Evolutionary conservation across 352 stramenopile genomes (phyloP).

Genomic region (Globisporangium nunn): DNA sequence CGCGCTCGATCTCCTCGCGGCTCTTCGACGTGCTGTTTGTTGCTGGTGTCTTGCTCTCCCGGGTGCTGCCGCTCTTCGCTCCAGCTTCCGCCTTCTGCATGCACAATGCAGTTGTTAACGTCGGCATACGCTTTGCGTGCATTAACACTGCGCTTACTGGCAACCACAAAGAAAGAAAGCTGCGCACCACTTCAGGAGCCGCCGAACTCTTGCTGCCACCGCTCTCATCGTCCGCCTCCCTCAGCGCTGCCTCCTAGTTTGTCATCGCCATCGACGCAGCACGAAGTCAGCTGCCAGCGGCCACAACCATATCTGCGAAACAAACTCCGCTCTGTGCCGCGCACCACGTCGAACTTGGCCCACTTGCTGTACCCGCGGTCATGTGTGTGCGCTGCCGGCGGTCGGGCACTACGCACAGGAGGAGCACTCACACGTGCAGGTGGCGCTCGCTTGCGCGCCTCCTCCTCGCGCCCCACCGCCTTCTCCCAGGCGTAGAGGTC

Average conservation of each 20-base stretch:
- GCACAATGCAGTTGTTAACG: not conserved
- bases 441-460: slow-evolving; percentile 18
- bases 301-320: no score
- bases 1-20: slow-evolving; percentile 68
- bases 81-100: not conserved
- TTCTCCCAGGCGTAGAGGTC: slow-evolving; percentile 81
- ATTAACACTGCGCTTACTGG: no score
- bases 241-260: slow-evolving; percentile 36
- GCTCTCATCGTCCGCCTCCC: slow-evolving; percentile 26
- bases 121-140: no score
- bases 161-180: not conserved
- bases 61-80: not conserved
- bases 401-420: slow-evolving; percentile 10
- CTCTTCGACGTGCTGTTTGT: slow-evolving; percentile 11
- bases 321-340: not conserved
- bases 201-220: not conserved
- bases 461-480: slow-evolving; percentile 49
- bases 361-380: slow-evolving; percentile 89
- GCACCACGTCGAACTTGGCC: slow-evolving; percentile 85
- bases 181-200: not conserved
- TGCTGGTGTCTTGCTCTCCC: not conserved
- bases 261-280: not conserved
- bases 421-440: slow-evolving; percentile 7
- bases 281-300: not conserved
- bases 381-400: slow-evolving; percentile 67